Conservation (phyloP, 441 rosid genomes). For the Adansonia rubrostipa region DNA sequence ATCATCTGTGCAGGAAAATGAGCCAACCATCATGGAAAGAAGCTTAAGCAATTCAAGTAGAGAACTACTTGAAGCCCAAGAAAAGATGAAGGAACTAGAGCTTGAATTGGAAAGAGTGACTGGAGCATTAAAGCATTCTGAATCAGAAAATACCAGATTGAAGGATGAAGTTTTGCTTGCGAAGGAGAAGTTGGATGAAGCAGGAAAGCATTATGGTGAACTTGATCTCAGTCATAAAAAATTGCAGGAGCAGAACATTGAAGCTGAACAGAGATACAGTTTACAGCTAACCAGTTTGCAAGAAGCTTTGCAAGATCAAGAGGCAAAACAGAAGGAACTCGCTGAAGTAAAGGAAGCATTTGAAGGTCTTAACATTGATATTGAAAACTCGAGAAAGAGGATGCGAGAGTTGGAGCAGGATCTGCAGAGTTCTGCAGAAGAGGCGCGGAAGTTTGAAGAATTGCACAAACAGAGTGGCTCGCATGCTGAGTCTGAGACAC, state of each 20-base stretch:
- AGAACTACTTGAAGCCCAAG: slow-evolving; percentile 80
- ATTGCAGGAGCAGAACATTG: slow-evolving; percentile 67
- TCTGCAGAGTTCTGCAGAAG: slow-evolving; percentile 57
- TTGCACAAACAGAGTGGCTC: slow-evolving; percentile 78
- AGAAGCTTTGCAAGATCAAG: slow-evolving; percentile 71
- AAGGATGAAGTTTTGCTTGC: slow-evolving; percentile 62
- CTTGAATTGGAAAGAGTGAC: slow-evolving; percentile 75
- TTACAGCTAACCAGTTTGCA: slow-evolving; percentile 62
- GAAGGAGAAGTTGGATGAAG: slow-evolving; percentile 63
- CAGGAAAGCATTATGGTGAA: slow-evolving; percentile 60
- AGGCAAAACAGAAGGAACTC: slow-evolving; percentile 75
- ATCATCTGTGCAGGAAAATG: slow-evolving; percentile 36
- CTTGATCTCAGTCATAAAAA: slow-evolving; percentile 68
- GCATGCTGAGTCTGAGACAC: slow-evolving; percentile 78
- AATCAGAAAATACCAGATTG: slow-evolving; percentile 62
- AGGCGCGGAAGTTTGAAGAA: slow-evolving; percentile 79
- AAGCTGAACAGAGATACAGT: slow-evolving; percentile 68
- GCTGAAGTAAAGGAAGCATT: slow-evolving; percentile 77
- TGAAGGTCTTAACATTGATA: slow-evolving; percentile 64
- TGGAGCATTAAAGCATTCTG: slow-evolving; percentile 66
- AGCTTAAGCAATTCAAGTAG: slow-evolving; percentile 62
- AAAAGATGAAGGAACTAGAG: slow-evolving; percentile 78
- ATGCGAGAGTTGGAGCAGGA: slow-evolving; percentile 69
- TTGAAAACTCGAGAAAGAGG: slow-evolving; percentile 68
- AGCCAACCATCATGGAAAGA: slow-evolving; percentile 49